These are phyloP conservation scores for Aspergillus versicolor DNA, from an alignment of 2,329 filamentous ascomycete species.

Conservation along the genomic window DNA sequence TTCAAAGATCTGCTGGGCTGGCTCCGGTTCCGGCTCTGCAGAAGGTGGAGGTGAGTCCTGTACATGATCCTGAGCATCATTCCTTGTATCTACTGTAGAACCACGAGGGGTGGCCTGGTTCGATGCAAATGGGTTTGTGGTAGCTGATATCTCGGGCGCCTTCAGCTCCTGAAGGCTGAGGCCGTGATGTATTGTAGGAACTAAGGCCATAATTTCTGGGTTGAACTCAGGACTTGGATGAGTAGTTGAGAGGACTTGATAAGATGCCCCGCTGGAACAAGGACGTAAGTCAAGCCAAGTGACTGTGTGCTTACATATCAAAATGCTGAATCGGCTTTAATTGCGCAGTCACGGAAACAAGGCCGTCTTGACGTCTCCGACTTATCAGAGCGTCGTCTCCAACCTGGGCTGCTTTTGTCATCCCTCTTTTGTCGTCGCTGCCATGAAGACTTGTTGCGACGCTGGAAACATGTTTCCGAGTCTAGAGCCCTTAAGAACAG, in stretches of 20 bases:
- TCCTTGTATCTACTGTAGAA: background rate
- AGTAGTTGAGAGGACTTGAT: too few relatives aligned
- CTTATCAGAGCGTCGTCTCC: background rate
- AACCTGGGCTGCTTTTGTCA: too few relatives aligned
- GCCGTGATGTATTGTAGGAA: slow-evolving; percentile 6
- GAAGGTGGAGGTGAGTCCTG: background rate
- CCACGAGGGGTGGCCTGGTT: background rate
- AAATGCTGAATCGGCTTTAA: background rate
- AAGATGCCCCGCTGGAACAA: too few relatives aligned
- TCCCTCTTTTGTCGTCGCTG: background rate
- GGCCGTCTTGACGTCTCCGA: background rate
- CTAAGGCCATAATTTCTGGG: background rate
- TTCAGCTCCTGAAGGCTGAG: background rate
- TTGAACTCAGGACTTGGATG: background rate
- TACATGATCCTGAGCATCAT: background rate
- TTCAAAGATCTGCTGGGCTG: slow-evolving; percentile 22
- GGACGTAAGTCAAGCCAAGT: too few relatives aligned
- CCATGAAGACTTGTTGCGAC: background rate
- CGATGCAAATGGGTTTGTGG: background rate
- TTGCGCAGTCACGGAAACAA: background rate
- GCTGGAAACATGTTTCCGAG: background rate
- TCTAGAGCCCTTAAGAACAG: background rate
- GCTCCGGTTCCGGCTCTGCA: slow-evolving; percentile 16
- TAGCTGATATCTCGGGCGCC: background rate
- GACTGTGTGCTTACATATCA: background rate